Conservation (phyloP, 148 eudicot species). For the Silene conica region DNA sequence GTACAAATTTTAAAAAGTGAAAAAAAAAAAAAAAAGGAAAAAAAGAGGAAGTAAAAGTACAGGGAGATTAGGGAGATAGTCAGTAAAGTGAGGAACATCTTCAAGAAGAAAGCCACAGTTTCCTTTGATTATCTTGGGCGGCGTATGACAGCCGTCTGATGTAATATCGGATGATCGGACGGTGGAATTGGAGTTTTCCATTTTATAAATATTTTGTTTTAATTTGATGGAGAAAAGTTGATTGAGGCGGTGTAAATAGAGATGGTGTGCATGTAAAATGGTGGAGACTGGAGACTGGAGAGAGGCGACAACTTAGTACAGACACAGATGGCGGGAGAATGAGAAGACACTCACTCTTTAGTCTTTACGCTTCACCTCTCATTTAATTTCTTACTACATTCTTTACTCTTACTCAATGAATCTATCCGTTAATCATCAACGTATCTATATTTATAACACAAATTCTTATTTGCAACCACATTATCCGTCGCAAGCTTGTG, state of each 20-base stretch:
- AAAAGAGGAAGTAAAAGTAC: not conserved
- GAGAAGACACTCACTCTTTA: not conserved
- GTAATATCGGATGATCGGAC: too few relatives aligned
- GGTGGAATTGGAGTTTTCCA: not conserved
- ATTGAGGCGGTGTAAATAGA: not conserved
- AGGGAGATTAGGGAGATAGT: constrained; percentile 3
- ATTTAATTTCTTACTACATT: too few relatives aligned
- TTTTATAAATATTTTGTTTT: too few relatives aligned
- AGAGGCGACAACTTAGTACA: too few relatives aligned
- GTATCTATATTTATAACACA: too few relatives aligned
- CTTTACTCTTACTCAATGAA: too few relatives aligned
- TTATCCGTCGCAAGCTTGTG: too few relatives aligned
- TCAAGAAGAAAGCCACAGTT: constrained; percentile 3
- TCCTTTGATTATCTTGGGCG: not conserved
- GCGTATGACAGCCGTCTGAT: not conserved
- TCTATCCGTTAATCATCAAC: too few relatives aligned
- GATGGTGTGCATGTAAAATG: not conserved
- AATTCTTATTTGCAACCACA: too few relatives aligned
- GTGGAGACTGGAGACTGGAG: too few relatives aligned
- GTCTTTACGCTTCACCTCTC: too few relatives aligned
- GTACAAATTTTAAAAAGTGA: too few relatives aligned
- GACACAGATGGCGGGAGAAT: not conserved
- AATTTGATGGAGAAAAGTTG: not conserved
- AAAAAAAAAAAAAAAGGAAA: not conserved
- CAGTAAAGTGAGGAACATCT: constrained; percentile 5